Evolutionary conservation across 2,329 filamentous ascomycete genomes (phyloP).

Genomic region (Fusarium ambrosium): DNA sequence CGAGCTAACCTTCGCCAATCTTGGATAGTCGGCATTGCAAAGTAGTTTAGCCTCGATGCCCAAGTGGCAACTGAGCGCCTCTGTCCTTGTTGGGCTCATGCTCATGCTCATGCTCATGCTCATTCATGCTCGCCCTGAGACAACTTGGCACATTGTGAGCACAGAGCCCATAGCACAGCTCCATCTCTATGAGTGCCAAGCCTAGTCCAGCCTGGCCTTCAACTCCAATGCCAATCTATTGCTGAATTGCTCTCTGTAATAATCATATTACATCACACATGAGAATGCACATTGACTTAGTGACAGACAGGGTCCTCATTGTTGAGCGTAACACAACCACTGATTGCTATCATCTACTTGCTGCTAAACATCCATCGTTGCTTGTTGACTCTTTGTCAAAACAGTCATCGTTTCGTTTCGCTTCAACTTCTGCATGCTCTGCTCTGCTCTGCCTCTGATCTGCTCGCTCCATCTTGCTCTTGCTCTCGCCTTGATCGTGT

Average conservation of each 20-base stretch:
- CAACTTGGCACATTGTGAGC: conserved; percentile 1
- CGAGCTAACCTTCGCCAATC: conserved; percentile 29
- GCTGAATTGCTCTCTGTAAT: background rate
- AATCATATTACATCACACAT: background rate
- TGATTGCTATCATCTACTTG: conserved; percentile 2
- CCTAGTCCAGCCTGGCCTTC: background rate
- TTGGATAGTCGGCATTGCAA: conserved; percentile 18
- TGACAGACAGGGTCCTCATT: background rate
- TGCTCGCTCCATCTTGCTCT: background rate
- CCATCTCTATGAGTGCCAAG: background rate
- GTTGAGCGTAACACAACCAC: conserved; percentile 1
- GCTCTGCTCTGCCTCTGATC: background rate
- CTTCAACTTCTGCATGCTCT: background rate
- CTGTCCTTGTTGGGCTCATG: conserved; percentile 10
- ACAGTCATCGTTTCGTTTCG: background rate
- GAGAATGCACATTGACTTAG: background rate
- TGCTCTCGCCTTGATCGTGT: background rate
- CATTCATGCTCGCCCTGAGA: background rate
- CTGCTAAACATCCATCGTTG: conserved; percentile 1
- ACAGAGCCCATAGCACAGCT: background rate
- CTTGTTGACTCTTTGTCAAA: background rate
- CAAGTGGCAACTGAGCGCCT: conserved; percentile 28
- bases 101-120: background rate
- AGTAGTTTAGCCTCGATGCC: conserved; percentile 23
- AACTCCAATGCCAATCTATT: background rate